Percentiles rank a stretch among this genome's conserved stretches.
phyloP scores from a whole-genome alignment of 2,329 filamentous ascomycete genomes.

The Aspergillus pseudoglaucus region DNA sequence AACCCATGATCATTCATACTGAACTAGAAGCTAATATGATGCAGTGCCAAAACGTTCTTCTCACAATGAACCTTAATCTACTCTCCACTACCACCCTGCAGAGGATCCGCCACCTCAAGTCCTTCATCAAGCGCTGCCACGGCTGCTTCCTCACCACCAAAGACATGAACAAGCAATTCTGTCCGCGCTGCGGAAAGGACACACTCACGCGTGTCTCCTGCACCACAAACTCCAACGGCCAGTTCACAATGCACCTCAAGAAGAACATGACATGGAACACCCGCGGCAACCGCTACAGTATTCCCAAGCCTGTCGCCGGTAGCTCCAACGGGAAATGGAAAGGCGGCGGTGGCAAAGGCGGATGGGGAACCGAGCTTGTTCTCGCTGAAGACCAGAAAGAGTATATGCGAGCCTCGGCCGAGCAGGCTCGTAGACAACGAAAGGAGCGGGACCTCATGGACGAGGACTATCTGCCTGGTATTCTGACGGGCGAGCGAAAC shows the following conservation, averaged over 20 bases:
- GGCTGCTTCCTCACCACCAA: slow-evolving; percentile 82
- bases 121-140: slow-evolving; percentile 87
- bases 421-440: slow-evolving; percentile 52
- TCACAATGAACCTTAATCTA: slow-evolving; percentile 90
- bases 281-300: slow-evolving; percentile 82
- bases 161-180: slow-evolving; percentile 86
- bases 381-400: slow-evolving; percentile 96
- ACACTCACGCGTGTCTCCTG: slow-evolving; percentile 80
- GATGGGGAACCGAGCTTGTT: slow-evolving; percentile 79
- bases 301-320: slow-evolving; percentile 83
- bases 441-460: slow-evolving; percentile 86
- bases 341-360: slow-evolving; percentile 67
- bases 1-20: slow-evolving; percentile 6
- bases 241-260: slow-evolving; percentile 81
- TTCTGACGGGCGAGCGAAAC: slow-evolving; percentile 72
- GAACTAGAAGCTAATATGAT: no score
- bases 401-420: slow-evolving; percentile 59
- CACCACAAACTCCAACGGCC: slow-evolving; percentile 71
- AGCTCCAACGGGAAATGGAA: slow-evolving; percentile 68
- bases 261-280: slow-evolving; percentile 96
- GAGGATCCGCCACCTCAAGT: slow-evolving; percentile 77
- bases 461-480: slow-evolving; percentile 79
- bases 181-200: slow-evolving; percentile 79
- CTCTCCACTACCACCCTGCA: slow-evolving; percentile 67
- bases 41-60: slow-evolving; percentile 73